Evolutionary conservation across 2,329 filamentous ascomycete genomes (phyloP), one percentile per base, ranked within the genome.

Genomic region (Macrophomina phaseolina): DNA sequence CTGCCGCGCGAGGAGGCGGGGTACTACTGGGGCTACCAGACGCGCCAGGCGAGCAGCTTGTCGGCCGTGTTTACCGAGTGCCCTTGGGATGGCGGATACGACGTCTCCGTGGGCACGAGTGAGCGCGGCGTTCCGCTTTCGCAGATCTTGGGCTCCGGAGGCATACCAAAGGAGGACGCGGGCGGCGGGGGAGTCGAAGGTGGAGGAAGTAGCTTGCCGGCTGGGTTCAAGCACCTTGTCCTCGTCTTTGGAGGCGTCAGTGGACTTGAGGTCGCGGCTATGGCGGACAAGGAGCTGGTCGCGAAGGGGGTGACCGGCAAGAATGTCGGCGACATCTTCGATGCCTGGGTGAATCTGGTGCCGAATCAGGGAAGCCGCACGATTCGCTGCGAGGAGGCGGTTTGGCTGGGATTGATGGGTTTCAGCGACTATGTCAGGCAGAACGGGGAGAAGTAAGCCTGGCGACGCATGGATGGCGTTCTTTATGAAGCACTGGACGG

Each of bases 11-110:
- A 90, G 63, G 88, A 93, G 69, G 87, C 83, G 1, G 93, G 93
- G 0, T 95, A 93, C 78, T 96, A 94, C 80, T 97, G 93, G 92
- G 93, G 93, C 53, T 97, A 91, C 77, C 85, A 82, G 8, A 87
- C 93, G 3, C 87, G 93, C 32, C 87, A 85, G 68, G 89, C 89
- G 42, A 73, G 78, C 4, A 89, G 87, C 2, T 84, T 97, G 5
- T 91, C 91, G 5, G 81, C 85, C 5, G 87, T 96, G 7, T 93
- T 94, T 73, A 93, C 91, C 4, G 91, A 94, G 75, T 89, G 87
- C 70, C 85, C 87, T 0, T 93, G 87, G 74, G 87, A 91, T 66
- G 88, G 87, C 53, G 93, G 93, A 12, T 97, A 97, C 78, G 92
- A 96, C 77, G 68, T 94, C 66, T 92, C 89, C 71, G 88, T 97